These are phyloP conservation scores for Colletotrichum cereale DNA, from an alignment of 2,329 filamentous ascomycete species.

Conservation along the genomic window DNA sequence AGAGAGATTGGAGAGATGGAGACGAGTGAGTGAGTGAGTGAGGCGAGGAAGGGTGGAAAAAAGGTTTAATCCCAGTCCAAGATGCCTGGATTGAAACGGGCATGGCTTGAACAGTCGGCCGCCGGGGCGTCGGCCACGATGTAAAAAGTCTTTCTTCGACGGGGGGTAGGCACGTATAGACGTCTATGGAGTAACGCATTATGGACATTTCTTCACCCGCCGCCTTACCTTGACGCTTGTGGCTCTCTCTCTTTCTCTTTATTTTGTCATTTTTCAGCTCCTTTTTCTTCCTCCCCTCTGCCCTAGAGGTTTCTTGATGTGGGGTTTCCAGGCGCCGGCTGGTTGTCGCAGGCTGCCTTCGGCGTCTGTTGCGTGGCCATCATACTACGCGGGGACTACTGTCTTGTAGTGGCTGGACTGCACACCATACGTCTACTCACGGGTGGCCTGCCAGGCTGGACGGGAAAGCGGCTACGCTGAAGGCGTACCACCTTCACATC, in stretches of 20 bases:
- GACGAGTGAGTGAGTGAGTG: not conserved
- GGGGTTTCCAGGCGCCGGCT: not conserved
- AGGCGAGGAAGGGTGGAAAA: slow-evolving; percentile 7
- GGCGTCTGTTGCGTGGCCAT: not conserved
- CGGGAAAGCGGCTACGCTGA: not conserved
- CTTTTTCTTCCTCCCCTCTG: not conserved
- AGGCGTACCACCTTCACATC: not conserved
- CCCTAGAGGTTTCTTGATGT: too few species aligned
- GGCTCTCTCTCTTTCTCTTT: not conserved
- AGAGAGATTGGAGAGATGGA: not conserved
- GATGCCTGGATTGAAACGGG: slow-evolving; percentile 24
- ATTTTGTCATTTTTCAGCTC: not conserved
- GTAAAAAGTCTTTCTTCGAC: slow-evolving; percentile 40
- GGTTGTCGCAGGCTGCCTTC: not conserved
- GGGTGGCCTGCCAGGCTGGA: not conserved
- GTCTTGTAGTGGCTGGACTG: not conserved
- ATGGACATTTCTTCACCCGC: slow-evolving; percentile 34
- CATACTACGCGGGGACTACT: not conserved
- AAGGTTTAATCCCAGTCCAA: slow-evolving; percentile 20
- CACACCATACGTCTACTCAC: not conserved
- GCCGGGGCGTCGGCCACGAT: slow-evolving; percentile 36
- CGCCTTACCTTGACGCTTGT: not conserved
- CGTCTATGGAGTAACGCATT: slow-evolving; percentile 41
- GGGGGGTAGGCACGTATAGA: slow-evolving; percentile 38
- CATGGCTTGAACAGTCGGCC: slow-evolving; percentile 33